phyloP scores from a whole-genome alignment of 495 filamentous ascomycete species.

The Margaritispora aquatica region DNA sequence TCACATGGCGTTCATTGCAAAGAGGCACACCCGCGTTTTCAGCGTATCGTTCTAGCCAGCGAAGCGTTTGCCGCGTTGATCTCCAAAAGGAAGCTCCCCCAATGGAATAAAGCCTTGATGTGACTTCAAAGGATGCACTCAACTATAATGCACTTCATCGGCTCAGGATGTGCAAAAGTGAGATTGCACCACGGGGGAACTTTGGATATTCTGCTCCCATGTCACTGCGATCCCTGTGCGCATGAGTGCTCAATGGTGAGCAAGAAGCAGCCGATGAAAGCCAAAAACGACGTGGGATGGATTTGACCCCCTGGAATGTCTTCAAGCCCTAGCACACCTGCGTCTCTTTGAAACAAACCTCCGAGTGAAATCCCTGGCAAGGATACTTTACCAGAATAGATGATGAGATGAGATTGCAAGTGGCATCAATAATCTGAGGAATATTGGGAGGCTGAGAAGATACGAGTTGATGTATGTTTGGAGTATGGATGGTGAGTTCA shows the following conservation, averaged over 20 bases:
- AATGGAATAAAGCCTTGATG: background rate
- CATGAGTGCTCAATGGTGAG: constrained; percentile 7
- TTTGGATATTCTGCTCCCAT: constrained; percentile 3
- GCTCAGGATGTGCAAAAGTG: background rate
- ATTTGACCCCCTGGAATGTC: constrained; percentile 6
- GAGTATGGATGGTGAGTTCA: background rate
- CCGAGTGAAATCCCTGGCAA: constrained; percentile 11
- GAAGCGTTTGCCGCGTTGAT: constrained; percentile 5
- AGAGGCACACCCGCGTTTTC: background rate
- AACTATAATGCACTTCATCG: background rate
- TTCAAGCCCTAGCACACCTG: constrained; percentile 8
- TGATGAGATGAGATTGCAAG: constrained; percentile 6
- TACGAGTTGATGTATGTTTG: background rate
- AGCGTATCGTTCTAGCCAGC: background rate
- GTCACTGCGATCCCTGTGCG: constrained; percentile 13
- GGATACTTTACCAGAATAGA: constrained; percentile 15
- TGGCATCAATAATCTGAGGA: background rate
- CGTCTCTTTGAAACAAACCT: constrained; percentile 24
- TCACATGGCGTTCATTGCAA: background rate
- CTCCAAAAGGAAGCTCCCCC: background rate
- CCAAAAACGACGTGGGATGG: constrained; percentile 13
- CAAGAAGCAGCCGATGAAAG: constrained; percentile 9
- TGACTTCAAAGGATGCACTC: background rate
- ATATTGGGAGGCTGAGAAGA: background rate
- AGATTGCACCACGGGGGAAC: background rate